Percentiles rank a stretch among this genome's conserved stretches.
Conservation (phyloP, 805 yeast genomes). For the Spathaspora boniae region DNA sequence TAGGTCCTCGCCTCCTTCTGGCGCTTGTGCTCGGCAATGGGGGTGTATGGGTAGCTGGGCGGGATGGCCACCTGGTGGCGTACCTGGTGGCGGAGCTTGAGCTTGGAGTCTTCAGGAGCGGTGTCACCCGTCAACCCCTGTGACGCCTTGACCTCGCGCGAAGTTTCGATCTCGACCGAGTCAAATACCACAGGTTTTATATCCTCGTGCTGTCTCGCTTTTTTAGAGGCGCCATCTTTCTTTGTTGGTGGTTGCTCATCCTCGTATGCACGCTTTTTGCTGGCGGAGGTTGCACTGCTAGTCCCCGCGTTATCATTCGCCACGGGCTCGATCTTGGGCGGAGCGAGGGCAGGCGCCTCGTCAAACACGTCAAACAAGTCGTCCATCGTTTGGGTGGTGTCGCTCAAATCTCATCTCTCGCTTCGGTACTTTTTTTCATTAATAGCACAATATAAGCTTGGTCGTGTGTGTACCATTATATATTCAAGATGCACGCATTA, state of each 20-base stretch:
- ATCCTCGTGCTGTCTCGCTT: slow-evolving; percentile 27
- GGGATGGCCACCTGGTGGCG: slow-evolving; percentile 98
- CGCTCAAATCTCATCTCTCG: too few relatives aligned
- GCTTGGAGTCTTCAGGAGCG: slow-evolving; percentile 35
- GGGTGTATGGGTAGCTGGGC: slow-evolving; percentile 81
- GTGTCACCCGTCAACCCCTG: slow-evolving; percentile 15
- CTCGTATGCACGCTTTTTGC: slow-evolving; percentile 9
- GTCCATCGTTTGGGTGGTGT: slow-evolving; percentile 22
- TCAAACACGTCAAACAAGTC: slow-evolving; percentile 63
- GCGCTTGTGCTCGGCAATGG: slow-evolving; percentile 85
- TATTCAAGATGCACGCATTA: not conserved
- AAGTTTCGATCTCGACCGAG: slow-evolving; percentile 82
- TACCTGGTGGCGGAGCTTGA: slow-evolving; percentile 85
- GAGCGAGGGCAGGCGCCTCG: slow-evolving; percentile 46
- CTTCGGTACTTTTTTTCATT: slow-evolving; percentile 1
- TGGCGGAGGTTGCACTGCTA: slow-evolving; percentile 8
- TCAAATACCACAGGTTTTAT: slow-evolving; percentile 79
- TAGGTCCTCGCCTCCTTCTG: slow-evolving; percentile 78
- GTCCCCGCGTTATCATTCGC: slow-evolving; percentile 4
- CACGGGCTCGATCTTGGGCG: slow-evolving; percentile 21
- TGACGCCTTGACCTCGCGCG: slow-evolving; percentile 61
- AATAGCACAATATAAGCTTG: not conserved
- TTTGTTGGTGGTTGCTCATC: slow-evolving; percentile 17
- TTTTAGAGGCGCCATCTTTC: slow-evolving; percentile 23
- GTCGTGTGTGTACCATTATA: too few relatives aligned